Percentiles rank a stretch among this genome's conserved stretches.
Conservation (phyloP, 106 monocot species). For the Amphibolis antarctica region DNA sequence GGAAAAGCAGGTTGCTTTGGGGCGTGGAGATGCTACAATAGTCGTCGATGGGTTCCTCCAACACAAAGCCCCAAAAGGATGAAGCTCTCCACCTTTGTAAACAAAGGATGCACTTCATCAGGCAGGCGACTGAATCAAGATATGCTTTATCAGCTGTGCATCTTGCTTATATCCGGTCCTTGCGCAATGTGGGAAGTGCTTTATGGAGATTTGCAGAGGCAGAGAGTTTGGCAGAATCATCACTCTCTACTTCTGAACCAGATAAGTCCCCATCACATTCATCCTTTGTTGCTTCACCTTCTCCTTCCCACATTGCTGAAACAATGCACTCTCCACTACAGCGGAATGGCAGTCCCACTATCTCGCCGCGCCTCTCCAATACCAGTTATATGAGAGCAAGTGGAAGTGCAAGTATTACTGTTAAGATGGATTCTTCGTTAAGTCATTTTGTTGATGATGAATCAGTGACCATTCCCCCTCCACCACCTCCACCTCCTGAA, state of each 20-base stretch:
- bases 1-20: too few species aligned
- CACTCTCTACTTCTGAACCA: constrained; percentile 35
- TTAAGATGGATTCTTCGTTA: constrained; percentile 20
- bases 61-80: constrained; percentile 36
- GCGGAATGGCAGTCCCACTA: constrained; percentile 10
- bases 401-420: constrained; percentile 17
- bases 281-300: constrained; percentile 50
- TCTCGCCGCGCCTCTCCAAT: constrained; percentile 27
- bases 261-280: constrained; percentile 63
- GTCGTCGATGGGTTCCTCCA: constrained; percentile 43
- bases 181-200: constrained; percentile 41
- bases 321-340: constrained; percentile 19
- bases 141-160: constrained; percentile 61
- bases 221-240: constrained; percentile 37
- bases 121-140: constrained; percentile 48
- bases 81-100: constrained; percentile 51
- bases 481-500: constrained; percentile 25
- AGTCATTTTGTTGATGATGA: constrained; percentile 25
- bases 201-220: constrained; percentile 49
- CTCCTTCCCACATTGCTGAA: constrained; percentile 30
- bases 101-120: constrained; percentile 43
- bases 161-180: constrained; percentile 53
- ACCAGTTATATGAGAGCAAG: constrained; percentile 33
- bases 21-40: too few species aligned
- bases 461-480: constrained; percentile 6